Base-by-base conservation (phyloP, 805 yeast genomes). In the Pichia californica region DNA sequence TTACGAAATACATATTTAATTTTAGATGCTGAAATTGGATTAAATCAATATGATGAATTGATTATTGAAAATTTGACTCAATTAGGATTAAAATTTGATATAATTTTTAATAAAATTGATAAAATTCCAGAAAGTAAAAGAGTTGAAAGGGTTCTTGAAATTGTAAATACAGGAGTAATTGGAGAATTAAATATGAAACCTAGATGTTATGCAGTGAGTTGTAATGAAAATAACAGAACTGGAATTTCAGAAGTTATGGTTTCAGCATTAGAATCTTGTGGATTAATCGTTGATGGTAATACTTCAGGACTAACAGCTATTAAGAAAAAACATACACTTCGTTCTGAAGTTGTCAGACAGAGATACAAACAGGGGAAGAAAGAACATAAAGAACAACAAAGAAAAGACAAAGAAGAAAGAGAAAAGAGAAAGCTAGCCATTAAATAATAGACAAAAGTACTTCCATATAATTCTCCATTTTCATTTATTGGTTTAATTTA, bases 71-170 rank as follows among this genome's bases (percentile, higher is more conserved):
- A 71, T 38, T 61, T 88, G 37, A 64, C 62, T 1, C 63, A 64
- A 2, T 55, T 64, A 38, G 95, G 91, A 1, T 67, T 79, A 4
- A 78, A 84, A 0, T 86, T 81, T 61, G 91, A 85, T 47, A 62
- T 88, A 6, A 74, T 88, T 0, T 75, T 87, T 59, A 88, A 94
- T 21, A 88, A 88, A 54, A 74, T 81, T 37, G 96, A 88, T 57
- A 70, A 70, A 48, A 54, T 82, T 5, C 55, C 60, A 42, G 61
- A 63, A 23, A 50, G 54, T 3, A 32, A 41, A 3, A 44, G 64
- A 40, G 56, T 65, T 23, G 54, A 57, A n/a, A 58, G 61, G 5
- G 58, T 81, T 3, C 63, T 70, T n/a, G 55, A 59, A 2, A 54
- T 64, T 5, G 30, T 20, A 5, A 25, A 10, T 8, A 32, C 25